Evolutionary conservation across 1,284 basidiomycete genomes (phyloP).

Genomic region (Apiotrichum siamense): DNA sequence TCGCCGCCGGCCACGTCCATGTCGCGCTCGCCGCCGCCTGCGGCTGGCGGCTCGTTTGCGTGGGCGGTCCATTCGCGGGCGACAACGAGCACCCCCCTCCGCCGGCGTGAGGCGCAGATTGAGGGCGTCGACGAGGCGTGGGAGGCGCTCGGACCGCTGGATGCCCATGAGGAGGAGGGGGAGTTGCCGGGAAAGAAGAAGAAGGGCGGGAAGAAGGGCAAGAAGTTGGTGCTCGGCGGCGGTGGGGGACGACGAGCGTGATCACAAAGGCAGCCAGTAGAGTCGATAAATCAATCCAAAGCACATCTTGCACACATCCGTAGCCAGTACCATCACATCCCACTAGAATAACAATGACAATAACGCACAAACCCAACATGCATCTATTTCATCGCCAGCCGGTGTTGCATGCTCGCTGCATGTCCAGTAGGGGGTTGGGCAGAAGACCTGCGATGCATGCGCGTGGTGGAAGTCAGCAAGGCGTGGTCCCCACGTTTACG

Average conservation of each 20-base stretch:
- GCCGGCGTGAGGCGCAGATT: not conserved
- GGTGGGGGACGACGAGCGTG: slow-evolving; percentile 15
- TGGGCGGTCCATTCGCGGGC: slow-evolving; percentile 11
- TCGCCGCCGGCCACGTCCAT: not conserved
- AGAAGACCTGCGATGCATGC: too few species aligned
- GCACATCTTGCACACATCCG: too few species aligned
- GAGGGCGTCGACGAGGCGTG: slow-evolving; percentile 12
- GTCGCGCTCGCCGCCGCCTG: not conserved
- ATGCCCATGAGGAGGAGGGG: not conserved
- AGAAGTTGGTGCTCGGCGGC: slow-evolving; percentile 20
- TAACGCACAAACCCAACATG: too few species aligned
- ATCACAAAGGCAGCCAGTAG: not conserved
- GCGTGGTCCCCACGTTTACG: too few species aligned
- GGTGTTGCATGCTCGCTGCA: too few species aligned
- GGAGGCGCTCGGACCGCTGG: not conserved
- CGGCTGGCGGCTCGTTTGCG: slow-evolving; percentile 8
- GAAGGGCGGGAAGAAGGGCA: slow-evolving; percentile 16
- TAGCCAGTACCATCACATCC: too few species aligned
- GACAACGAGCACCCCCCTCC: not conserved
- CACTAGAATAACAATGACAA: too few species aligned
- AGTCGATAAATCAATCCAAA: too few species aligned
- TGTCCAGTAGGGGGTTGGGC: too few species aligned
- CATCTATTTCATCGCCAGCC: too few species aligned
- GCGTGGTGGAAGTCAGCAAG: too few species aligned
- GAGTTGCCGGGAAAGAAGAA: slow-evolving; percentile 8